Conservation (phyloP, 140 eudicot species). For the Anethum foeniculum region DNA sequence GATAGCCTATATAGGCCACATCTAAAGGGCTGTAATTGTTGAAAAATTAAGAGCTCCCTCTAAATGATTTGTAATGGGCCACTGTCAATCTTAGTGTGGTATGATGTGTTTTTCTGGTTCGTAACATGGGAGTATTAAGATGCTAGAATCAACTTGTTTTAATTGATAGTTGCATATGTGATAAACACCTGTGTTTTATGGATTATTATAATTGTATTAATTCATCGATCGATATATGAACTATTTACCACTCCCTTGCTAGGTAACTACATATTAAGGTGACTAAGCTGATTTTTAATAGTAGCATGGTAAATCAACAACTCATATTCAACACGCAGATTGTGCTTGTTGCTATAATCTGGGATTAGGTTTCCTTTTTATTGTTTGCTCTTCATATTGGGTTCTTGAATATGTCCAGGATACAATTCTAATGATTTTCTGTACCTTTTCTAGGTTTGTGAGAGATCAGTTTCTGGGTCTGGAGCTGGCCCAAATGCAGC, state of each 20-base stretch:
- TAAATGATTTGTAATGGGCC: background rate
- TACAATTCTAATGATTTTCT: background rate
- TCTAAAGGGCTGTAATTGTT: background rate
- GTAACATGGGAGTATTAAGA: conserved; percentile 1
- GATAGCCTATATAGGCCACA: background rate
- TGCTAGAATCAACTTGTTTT: background rate
- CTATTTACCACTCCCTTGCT: background rate
- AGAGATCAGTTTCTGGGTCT: conserved; percentile 63
- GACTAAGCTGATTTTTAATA: background rate
- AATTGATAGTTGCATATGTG: background rate
- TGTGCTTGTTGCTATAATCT: background rate
- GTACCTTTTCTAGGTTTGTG: conserved; percentile 42
- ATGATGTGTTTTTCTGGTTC: background rate
- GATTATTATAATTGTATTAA: background rate
- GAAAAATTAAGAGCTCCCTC: background rate
- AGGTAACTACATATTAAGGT: background rate
- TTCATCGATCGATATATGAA: background rate
- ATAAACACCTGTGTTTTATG: background rate
- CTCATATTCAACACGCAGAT: background rate
- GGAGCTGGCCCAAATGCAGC: conserved; percentile 53
- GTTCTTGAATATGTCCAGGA: background rate
- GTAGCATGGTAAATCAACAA: background rate
- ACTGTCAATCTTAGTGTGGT: background rate
- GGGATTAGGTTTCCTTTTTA: background rate
- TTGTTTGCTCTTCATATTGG: background rate